These are phyloP conservation scores for Leccinum subgranulosum DNA, from an alignment of 768 basidiomycete species.

Conservation along the genomic window DNA sequence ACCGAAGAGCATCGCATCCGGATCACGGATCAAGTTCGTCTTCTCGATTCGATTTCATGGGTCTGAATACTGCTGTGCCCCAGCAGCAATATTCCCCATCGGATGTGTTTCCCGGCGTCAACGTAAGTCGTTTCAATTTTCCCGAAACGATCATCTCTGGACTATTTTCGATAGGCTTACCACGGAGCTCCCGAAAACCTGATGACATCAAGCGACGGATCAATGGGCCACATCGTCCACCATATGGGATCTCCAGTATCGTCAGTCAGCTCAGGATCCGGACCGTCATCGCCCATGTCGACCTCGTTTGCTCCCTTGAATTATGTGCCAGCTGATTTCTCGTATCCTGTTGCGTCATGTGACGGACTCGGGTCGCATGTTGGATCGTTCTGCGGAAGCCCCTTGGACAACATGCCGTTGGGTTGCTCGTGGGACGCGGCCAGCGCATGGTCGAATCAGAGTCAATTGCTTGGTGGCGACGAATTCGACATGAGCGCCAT, in stretches of 20 bases:
- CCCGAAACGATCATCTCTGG: conserved; percentile 5
- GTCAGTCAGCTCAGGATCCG: conserved; percentile 44
- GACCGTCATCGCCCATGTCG: conserved; percentile 49
- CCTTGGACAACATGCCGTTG: conserved; percentile 26
- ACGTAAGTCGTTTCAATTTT: conserved; percentile 37
- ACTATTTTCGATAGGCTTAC: conserved; percentile 36
- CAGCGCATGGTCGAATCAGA: conserved; percentile 34
- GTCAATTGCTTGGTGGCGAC: conserved; percentile 45
- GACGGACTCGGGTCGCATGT: conserved; percentile 10
- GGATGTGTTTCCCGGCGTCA: conserved; percentile 28
- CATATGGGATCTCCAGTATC: conserved; percentile 51
- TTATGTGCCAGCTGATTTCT: conserved; percentile 17
- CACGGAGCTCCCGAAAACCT: conserved; percentile 47
- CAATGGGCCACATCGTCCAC: conserved; percentile 39
- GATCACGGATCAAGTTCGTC: conserved; percentile 42
- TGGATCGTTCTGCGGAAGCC: conserved; percentile 17
- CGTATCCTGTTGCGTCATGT: conserved; percentile 20
- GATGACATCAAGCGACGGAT: conserved; percentile 37
- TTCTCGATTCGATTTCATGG: conserved; percentile 55
- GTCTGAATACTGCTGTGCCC: conserved; percentile 41
- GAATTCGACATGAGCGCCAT: conserved; percentile 69
- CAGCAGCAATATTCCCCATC: conserved; percentile 36
- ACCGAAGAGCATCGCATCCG: conserved; percentile 53
- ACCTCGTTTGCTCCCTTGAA: conserved; percentile 47
- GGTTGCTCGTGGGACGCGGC: conserved; percentile 33